phyloP scores from a whole-genome alignment of 2,329 filamentous ascomycete genomes.

The Pezicula neosporulosa region DNA sequence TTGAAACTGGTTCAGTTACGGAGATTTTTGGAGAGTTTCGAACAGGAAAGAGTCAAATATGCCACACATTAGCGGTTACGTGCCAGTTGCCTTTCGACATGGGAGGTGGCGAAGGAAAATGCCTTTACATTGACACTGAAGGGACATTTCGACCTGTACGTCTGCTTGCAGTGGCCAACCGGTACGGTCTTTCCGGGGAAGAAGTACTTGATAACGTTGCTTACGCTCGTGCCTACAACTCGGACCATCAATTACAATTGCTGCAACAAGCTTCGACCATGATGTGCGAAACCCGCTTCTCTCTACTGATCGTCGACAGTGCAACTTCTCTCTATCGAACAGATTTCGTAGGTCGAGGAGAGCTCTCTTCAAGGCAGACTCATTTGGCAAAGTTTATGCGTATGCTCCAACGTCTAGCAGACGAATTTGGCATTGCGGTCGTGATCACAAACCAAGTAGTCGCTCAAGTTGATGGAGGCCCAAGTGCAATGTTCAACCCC shows the following conservation, averaged over 20 bases:
- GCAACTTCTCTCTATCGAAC: slow-evolving; percentile 94
- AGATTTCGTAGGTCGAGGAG: slow-evolving; percentile 94
- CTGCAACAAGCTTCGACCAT: slow-evolving; percentile 94
- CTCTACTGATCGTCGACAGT: slow-evolving; percentile 90
- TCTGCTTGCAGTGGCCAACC: slow-evolving; percentile 84
- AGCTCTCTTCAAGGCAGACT: slow-evolving; percentile 89
- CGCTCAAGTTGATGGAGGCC: slow-evolving; percentile 94
- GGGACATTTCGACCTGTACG: slow-evolving; percentile 94
- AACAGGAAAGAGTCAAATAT: slow-evolving; percentile 98
- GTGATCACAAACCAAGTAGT: slow-evolving; percentile 99
- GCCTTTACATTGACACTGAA: slow-evolving; percentile 97
- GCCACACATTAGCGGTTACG: slow-evolving; percentile 96
- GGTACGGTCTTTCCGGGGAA: slow-evolving; percentile 91
- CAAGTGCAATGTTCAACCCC: slow-evolving; percentile 97
- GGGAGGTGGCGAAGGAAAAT: slow-evolving; percentile 98
- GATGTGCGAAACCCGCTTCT: slow-evolving; percentile 99
- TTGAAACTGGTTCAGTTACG: slow-evolving; percentile 96
- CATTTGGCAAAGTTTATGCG: slow-evolving; percentile 88
- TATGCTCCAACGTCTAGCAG: slow-evolving; percentile 72
- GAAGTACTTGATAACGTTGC: slow-evolving; percentile 98
- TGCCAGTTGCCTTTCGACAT: slow-evolving; percentile 98
- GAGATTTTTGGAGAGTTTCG: slow-evolving; percentile 98
- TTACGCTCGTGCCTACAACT: slow-evolving; percentile 97
- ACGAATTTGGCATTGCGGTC: slow-evolving; percentile 92
- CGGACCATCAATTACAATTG: slow-evolving; percentile 92